Base-by-base conservation (phyloP, 805 yeast genomes). In the Ogataea naganishii region DNA sequence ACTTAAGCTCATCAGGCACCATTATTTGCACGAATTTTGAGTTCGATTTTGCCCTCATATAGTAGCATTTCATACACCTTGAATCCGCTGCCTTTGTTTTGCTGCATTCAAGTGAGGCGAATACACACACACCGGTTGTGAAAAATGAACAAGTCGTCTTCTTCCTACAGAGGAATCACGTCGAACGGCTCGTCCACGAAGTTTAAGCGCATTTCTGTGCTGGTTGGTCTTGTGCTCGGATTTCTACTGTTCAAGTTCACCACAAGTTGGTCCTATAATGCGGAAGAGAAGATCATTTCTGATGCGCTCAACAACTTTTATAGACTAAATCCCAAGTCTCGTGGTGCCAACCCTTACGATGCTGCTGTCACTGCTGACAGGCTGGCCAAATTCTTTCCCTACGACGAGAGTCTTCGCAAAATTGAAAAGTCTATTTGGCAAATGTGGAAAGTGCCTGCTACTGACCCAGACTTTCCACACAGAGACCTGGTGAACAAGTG, bases 391-490 rank as follows among this genome's bases (percentile, higher is more conserved):
- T 40, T 40, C 26, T 53, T 53, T 44, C 58, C 58, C 6, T 53
- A 46, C 33, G 57, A 53, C 36, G 47, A 44, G 21, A 38, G 53
- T 14, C 56, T 58, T 30, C 43, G 50, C 33, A 41, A 49, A 36
- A 53, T 53, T 20, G 53, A 52, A 20, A 51, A 50, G 34, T 49
- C 40, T 14, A 47, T 53, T 24, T 47, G 53, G 45, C 59, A 53
- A 35, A 53, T 53, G 59, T 53, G 59, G 59, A 53, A 51, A 37
- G 56, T 50, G 27, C 42, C 47, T 20, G 38, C 46, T 19, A 42
- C 46, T 18, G 59, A 51, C 33, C 57, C 57, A 7, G 56, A 51
- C 35, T 53, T 53, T 42, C 59, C 59, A 11, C 49, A 51, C 29
- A 45, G 40, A 26, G 54, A 49, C 20, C 35, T 49, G 14, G 51